phyloP scores from a whole-genome alignment of 257 asterid species.

The Nicotiana tabacum region DNA sequence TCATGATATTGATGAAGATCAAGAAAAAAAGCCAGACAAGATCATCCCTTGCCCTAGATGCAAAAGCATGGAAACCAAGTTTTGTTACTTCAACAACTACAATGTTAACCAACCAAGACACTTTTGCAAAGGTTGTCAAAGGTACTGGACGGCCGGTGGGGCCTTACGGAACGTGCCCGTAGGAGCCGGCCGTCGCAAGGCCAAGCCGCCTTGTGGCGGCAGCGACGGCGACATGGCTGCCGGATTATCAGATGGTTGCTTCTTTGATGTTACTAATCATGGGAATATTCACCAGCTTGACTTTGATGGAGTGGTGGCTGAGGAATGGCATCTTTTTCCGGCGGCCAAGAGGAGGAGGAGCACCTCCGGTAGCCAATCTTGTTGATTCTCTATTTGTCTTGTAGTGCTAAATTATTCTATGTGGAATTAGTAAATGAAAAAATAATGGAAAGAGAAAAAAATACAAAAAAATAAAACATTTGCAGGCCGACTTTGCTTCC shows the following conservation, averaged over 20 bases:
- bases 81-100: conserved; percentile 82
- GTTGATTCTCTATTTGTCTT: conserved; percentile 39
- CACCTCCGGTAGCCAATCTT: conserved; percentile 46
- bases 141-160: conserved; percentile 94
- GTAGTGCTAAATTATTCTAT: conserved; percentile 20
- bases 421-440: not conserved
- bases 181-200: conserved; percentile 83
- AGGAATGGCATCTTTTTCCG: conserved; percentile 36
- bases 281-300: conserved; percentile 34
- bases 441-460: not conserved
- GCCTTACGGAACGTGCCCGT: conserved; percentile 77
- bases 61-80: conserved; percentile 82
- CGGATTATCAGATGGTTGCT: conserved; percentile 41
- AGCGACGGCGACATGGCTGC: conserved; percentile 8
- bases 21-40: conserved; percentile 65
- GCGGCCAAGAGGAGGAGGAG: conserved; percentile 62
- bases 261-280: conserved; percentile 40
- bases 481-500: conserved; percentile 18
- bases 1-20: conserved; percentile 12
- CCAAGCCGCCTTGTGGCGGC: conserved; percentile 51
- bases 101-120: conserved; percentile 87
- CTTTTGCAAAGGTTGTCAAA: conserved; percentile 77
- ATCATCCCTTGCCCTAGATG: conserved; percentile 80
- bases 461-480: not conserved
- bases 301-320: conserved; percentile 38